Conservation (phyloP, 441 rosid genomes). For the Erysimum cheiri region DNA sequence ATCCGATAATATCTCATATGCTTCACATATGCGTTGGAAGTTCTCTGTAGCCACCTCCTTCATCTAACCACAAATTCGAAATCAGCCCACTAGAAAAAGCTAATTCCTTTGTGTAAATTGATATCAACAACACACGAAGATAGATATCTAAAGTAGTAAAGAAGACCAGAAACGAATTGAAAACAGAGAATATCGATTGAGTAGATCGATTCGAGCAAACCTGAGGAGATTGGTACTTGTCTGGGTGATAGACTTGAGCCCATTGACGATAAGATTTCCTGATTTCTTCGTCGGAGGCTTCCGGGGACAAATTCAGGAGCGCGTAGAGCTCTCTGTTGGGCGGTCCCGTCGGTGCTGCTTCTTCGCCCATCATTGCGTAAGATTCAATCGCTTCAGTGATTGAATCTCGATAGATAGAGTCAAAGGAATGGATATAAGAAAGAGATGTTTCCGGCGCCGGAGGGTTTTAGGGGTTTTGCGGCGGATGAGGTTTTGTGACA, state of each 20-base stretch:
- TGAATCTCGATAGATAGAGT: neutral
- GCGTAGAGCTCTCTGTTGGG: conserved; percentile 85
- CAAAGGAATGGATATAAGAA: neutral
- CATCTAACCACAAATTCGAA: conserved; percentile 56
- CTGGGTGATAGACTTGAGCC: conserved; percentile 99
- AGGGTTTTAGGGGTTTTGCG: conserved; percentile 42
- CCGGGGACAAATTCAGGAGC: conserved; percentile 83
- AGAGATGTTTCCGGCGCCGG: conserved; percentile 27
- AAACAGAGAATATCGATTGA: neutral
- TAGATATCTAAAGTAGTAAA: neutral
- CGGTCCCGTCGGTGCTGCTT: conserved; percentile 45
- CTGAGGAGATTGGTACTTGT: conserved; percentile 77
- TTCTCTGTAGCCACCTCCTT: conserved; percentile 87
- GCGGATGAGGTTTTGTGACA: conserved; percentile 35
- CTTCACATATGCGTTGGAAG: conserved; percentile 91
- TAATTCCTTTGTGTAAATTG: neutral
- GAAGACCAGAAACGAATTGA: neutral
- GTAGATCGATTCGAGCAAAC: conserved; percentile 45
- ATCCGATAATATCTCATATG: conserved; percentile 84
- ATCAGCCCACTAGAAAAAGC: conserved; percentile 27
- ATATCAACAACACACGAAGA: neutral
- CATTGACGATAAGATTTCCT: conserved; percentile 88
- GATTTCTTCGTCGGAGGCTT: conserved; percentile 92
- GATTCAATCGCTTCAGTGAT: neutral
- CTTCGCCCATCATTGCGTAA: conserved; percentile 37